These are phyloP conservation scores for Kluyveromyces marxianus DNA, from an alignment of 1,139 yeast species.

Conservation along the genomic window DNA sequence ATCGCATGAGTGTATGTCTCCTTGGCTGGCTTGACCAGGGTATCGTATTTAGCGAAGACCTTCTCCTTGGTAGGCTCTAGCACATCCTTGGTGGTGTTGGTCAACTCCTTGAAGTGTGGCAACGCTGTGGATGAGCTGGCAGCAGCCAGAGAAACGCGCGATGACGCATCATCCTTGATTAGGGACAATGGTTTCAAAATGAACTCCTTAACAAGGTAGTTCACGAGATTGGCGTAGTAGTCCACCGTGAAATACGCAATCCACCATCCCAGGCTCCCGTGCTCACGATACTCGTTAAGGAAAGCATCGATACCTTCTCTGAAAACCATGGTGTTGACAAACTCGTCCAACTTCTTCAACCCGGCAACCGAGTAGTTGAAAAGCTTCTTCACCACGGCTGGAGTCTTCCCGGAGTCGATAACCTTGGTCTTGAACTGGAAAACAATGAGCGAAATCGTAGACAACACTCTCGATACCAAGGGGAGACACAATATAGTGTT, in stretches of 20 bases:
- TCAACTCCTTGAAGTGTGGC: conserved; percentile 25
- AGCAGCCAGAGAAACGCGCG: background rate
- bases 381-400: conserved; percentile 14
- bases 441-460: conserved; percentile 11
- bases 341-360: conserved; percentile 15
- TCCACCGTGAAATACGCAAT: conserved; percentile 24
- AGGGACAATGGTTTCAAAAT: conserved; percentile 23
- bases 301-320: conserved; percentile 28
- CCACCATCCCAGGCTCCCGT: conserved; percentile 25
- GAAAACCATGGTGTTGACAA: conserved; percentile 21
- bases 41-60: conserved; percentile 15
- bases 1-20: conserved; percentile 1
- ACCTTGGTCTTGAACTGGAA: conserved; percentile 11
- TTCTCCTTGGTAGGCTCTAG: conserved; percentile 21
- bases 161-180: conserved; percentile 3
- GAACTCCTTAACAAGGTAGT: conserved; percentile 21
- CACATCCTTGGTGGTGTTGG: conserved; percentile 23
- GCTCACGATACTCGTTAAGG: conserved; percentile 12
- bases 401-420: conserved; percentile 16
- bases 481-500: conserved; percentile 13
- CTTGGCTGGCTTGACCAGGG: conserved; percentile 5
- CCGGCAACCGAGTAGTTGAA: conserved; percentile 9
- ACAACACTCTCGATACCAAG: conserved; percentile 12
- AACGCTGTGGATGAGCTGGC: conserved; percentile 8
- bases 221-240: conserved; percentile 26